phyloP scores from a whole-genome alignment of 2,329 filamentous ascomycete genomes.

The Curvularia eragrostidis region DNA sequence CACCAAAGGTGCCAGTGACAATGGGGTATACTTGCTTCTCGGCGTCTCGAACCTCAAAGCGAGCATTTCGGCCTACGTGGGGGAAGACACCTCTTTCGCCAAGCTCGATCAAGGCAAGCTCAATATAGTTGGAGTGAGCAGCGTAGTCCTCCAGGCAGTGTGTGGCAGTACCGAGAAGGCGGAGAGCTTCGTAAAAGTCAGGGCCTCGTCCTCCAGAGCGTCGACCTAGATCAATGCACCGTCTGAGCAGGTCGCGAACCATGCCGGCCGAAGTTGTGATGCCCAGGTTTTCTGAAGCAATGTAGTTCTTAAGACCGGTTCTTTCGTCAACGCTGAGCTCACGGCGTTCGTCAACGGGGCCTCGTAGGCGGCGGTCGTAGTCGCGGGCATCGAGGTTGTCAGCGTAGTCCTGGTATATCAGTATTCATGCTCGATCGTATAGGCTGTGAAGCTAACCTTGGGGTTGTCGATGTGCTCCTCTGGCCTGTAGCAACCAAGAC shows the following conservation, averaged over 20 bases:
- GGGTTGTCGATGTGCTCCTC: slow-evolving; percentile 79
- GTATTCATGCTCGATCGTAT: not conserved
- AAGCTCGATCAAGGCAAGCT: slow-evolving; percentile 85
- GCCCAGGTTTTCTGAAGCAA: slow-evolving; percentile 78
- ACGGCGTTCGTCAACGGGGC: slow-evolving; percentile 76
- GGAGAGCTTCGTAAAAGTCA: slow-evolving; percentile 87
- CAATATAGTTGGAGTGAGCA: slow-evolving; percentile 91
- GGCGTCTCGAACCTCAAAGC: slow-evolving; percentile 72
- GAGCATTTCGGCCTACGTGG: slow-evolving; percentile 80
- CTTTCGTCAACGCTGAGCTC: slow-evolving; percentile 79
- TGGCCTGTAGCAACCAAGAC: slow-evolving; percentile 76
- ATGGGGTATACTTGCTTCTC: slow-evolving; percentile 75
- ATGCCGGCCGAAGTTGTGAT: slow-evolving; percentile 85
- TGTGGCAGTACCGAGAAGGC: slow-evolving; percentile 83
- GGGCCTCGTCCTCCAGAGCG: slow-evolving; percentile 73
- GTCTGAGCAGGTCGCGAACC: slow-evolving; percentile 74
- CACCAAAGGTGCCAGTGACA: slow-evolving; percentile 91
- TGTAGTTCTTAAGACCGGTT: slow-evolving; percentile 84
- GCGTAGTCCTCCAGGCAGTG: slow-evolving; percentile 91
- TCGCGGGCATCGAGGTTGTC: slow-evolving; percentile 85
- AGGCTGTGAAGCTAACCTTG: slow-evolving; percentile 53
- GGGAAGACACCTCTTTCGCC: slow-evolving; percentile 84
- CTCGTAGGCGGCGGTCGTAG: slow-evolving; percentile 82
- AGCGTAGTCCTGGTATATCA: slow-evolving; percentile 69
- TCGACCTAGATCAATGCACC: slow-evolving; percentile 80